Evolutionary conservation across 768 basidiomycete genomes (phyloP), one percentile per base, ranked within the genome.

Genomic region (Chlorophyllum brunneum): DNA sequence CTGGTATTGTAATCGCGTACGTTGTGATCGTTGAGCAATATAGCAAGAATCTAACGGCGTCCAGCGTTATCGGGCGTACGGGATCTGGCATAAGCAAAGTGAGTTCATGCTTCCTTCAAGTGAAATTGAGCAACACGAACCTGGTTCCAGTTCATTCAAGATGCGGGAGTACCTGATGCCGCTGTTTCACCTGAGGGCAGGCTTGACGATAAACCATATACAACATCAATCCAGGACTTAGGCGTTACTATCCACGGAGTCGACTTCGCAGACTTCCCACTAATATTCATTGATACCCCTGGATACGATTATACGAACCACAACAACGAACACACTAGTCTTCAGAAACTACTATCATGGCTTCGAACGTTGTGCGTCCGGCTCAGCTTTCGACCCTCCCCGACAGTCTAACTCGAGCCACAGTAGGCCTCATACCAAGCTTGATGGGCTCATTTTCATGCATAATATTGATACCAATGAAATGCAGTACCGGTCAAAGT

Each of bases 231-330:
- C n/a, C 34, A 52, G 26, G 31, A 43, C n/a, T 36, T 20, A 5
- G 42, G 43, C 0, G 44, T 44, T 24, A 52, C 51, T 3, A 38
- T 45, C 22, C 42, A 31, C 11, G 51, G 34, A 18, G n/a, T 52
- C 34, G 34, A 33, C 5, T 44, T 33, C 20, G 10, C 36, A 5
- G 51, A 52, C 15, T 52, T 52, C 27, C 51, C 51, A 2, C 31
- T 52, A 3, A 11, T 44, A 16, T 52, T 52, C 42, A 44, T 52
- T 29, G 42, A 52, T 23, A 52, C 51, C 11, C 51, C 42, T 29
- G 51, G 51, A 8, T 45, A 36, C 34, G 42, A 44, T 24, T 52
- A 23, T 24, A 6, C 10, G 9, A 33, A 5, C 9, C 27, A 52
- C 4, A 36, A 27, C 8, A 26, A 43, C 4, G 42, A 44, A n/a